Evolutionary conservation across 441 rosid species (phyloP), one percentile per base, ranked within the genome.

Genomic region (Theobroma grandiflorum): DNA sequence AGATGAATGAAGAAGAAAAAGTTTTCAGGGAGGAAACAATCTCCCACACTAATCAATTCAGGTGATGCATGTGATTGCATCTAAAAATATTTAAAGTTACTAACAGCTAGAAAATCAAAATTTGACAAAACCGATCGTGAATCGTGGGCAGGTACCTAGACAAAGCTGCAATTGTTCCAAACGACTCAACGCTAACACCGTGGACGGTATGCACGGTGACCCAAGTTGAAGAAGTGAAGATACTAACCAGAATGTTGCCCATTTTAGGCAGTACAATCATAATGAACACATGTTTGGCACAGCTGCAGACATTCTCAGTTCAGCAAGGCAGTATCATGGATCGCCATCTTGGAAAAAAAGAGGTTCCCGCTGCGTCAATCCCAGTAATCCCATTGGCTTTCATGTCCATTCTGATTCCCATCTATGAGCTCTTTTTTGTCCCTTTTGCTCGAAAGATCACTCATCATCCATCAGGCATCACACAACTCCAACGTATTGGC

Each of bases 281-380:
- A 31, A 86, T 89, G 91, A 92, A 90, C 85, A 89, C 96, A 8
- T 88, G 96, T 66, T 38, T 90, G 72, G 92, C 91, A 2, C 94
- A 90, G 57, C 88, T 88, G 18, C 90, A 89, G 33, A 78, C 69
- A 35, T 78, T 78, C 61, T 78, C 81, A 11, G 8, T 78, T 4
- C 2, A 43, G 31, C 81, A 78, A 22, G 81, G 81, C 22, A 69
- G 2, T 3, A 0, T 8, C 58, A 69, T 78, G 80, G 11, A 78
- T 40, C 75, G 66, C 7, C 22, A 58, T 5, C 43, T 78, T 8
- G 75, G 80, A 4, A 40, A 68, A 10, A 8, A 16, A 84, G 80
- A 57, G 1, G 43, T 78, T 55, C 80, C 75, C 2, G 59, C 80
- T n/a, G 37, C 80, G 0, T 78, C 80, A 2, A 42, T 78, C 62